Evolutionary conservation across 106 monocot genomes (phyloP), one percentile per base, ranked within the genome.

Genomic region (Iris macrosiphon): DNA sequence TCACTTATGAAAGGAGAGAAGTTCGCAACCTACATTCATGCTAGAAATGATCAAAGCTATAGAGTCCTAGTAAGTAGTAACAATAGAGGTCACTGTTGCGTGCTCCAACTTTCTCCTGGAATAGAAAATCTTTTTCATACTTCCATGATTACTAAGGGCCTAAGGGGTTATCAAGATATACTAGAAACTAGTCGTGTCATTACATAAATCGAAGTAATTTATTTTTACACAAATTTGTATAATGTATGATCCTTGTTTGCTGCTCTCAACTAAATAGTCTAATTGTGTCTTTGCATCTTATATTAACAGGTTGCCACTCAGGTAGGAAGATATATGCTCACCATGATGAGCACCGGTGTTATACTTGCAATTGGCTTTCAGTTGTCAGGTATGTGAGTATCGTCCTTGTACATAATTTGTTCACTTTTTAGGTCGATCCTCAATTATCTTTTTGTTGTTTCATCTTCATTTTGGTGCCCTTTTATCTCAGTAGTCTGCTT

Each of bases 301-400:
- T 13, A 19, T 40, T 18, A n/a, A 23, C 67, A 96, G 95, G 55
- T 64, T 57, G 65, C 66, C 4, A 83, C 82, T 8, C 85, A 96
- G 33, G 25, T 86, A 43, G 95, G 89, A 27, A 83, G 89, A 78
- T 96, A 96, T 69, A 52, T 83, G 44, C 52, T 96, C 26, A 96
- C 89, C 17, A 96, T 96, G 86, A 83, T 83, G 82, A 90, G 95
- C 64, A 96, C 89, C 24, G 95, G 86, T 47, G 95, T 83, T 62
- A 85, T 96, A 64, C 79, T 96, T 52, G 79, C 77, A 30, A 57
- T 75, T 65, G 95, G 95, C 56, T 96, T 96, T 75, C 78, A 96
- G 63, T 68, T 96, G 22, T 89, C 95, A 80, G 95, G 95, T 96
- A 9, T 21, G 52, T 29, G 26, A 70, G 37, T 16, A 56, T 21